phyloP scores from a whole-genome alignment of 2,329 filamentous ascomycete species.

The Clonostachys solani region DNA sequence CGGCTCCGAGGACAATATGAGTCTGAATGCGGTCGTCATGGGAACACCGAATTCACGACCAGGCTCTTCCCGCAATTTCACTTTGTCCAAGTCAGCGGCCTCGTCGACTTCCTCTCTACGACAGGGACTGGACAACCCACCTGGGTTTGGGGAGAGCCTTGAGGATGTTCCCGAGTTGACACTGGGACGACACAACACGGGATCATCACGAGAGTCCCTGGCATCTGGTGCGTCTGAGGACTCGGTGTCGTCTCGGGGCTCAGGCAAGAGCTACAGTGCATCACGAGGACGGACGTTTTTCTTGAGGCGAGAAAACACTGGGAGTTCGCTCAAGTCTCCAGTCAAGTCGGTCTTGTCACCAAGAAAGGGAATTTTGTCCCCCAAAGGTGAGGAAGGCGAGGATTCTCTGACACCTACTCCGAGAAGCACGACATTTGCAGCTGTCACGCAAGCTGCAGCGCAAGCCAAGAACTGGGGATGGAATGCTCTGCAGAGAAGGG shows the following conservation, averaged over 20 bases:
- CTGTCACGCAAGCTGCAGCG: slow-evolving; percentile 50
- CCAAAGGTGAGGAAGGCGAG: no score
- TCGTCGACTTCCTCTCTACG: slow-evolving; percentile 19
- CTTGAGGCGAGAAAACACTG: slow-evolving; percentile 28
- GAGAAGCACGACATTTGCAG: slow-evolving; percentile 41
- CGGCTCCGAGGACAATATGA: no score
- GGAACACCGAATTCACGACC: slow-evolving; percentile 19
- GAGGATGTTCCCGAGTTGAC: no score
- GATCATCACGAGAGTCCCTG: no score
- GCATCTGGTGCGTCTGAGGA: no score
- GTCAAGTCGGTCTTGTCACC: slow-evolving; percentile 5
- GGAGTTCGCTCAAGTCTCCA: slow-evolving; percentile 21
- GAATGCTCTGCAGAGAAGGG: slow-evolving; percentile 49
- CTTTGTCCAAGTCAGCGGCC: slow-evolving; percentile 38
- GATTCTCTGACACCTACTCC: no score
- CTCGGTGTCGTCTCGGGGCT: slow-evolving; percentile 16
- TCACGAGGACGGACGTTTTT: slow-evolving; percentile 34
- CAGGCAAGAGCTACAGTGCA: slow-evolving; percentile 32
- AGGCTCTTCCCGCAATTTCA: slow-evolving; percentile 40
- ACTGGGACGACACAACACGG: no score
- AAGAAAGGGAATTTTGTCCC: no score
- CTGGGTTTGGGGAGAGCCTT: no score
- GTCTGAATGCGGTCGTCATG: slow-evolving; percentile 12
- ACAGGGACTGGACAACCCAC: no score
- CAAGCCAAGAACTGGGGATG: slow-evolving; percentile 56